Base-by-base conservation (phyloP, 2,329 filamentous ascomycete species). In the Colletotrichum sp. region DNA sequence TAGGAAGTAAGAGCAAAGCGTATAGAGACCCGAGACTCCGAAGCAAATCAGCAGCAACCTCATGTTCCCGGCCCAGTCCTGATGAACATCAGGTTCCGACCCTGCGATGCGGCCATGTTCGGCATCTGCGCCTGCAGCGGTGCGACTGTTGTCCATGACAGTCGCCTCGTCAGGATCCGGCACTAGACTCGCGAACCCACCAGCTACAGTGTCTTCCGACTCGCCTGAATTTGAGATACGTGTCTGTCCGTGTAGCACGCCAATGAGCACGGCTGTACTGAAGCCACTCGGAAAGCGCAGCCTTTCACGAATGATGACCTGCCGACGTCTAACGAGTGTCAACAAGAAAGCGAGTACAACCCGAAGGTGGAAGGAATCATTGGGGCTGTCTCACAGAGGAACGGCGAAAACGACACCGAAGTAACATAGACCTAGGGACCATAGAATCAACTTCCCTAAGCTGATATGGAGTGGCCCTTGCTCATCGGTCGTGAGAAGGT, bases 361-460 rank as follows among this genome's bases (percentile, higher is more conserved):
- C n/a, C 7, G 13, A 65, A 19, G 25, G 19, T 44, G 11, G 16
- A 27, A 29, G 39, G 34, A 27, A 49, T 66, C 34, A 13, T 13
- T 3, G n/a, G 15, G 36, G 30, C 25, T 57, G 19, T 79, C 87
- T 85, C 83, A 90, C 89, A 99, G 83, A 1, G 97, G 97, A 16
- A 99, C 96, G 1, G 96, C 97, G 86, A 99, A 99, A 2, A 99
- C 93, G 2, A 99, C 97, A 0, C 97, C 97, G 82, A 99, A 99
- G 82, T 99, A 96, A 83, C 96, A 98, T 19, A 99, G 91, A 0
- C 97, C 97, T 70, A 99, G 84, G 30, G 95, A 95, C 97, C 97
- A 99, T 9, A 98, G 84, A 8, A 98, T 92, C 78, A 98, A 86
- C 83, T 96, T 95, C 88, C 92, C 92, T 49, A 95, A 89, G 44